Conservation (phyloP, 495 filamentous ascomycete species). For the Aspergillus sparsus region DNA sequence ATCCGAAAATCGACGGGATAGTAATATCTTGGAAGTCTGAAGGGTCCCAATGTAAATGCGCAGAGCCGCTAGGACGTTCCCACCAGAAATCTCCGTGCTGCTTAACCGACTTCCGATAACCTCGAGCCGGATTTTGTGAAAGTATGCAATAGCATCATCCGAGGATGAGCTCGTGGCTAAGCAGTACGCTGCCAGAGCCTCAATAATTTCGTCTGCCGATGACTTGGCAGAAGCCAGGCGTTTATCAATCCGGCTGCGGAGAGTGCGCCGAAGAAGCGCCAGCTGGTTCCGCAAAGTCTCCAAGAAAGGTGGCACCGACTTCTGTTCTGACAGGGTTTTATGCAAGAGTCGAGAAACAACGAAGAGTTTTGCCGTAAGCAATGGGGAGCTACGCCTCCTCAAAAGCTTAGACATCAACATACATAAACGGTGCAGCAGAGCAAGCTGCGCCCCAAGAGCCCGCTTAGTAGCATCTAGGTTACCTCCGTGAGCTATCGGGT, state of each 20-base stretch:
- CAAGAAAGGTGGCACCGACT: conserved; percentile 53
- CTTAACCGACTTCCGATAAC: conserved; percentile 62
- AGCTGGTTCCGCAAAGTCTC: conserved; percentile 65
- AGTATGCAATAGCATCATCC: conserved; percentile 77
- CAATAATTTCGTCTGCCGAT: conserved; percentile 58
- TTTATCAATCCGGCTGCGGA: conserved; percentile 68
- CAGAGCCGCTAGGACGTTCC: conserved; percentile 62
- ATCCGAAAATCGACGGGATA: conserved; percentile 71
- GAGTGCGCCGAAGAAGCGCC: conserved; percentile 56
- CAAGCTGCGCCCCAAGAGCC: conserved; percentile 60
- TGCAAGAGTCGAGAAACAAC: conserved; percentile 72
- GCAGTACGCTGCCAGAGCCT: conserved; percentile 78
- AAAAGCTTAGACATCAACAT: conserved; percentile 58
- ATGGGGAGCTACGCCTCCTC: conserved; percentile 54
- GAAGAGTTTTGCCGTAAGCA: conserved; percentile 77
- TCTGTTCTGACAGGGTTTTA: conserved; percentile 62
- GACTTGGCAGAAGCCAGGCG: conserved; percentile 56
- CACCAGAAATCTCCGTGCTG: conserved; percentile 31
- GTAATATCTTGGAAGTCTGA: conserved; percentile 69
- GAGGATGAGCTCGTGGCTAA: conserved; percentile 80
- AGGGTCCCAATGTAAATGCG: conserved; percentile 76
- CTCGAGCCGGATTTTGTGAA: conserved; percentile 71
- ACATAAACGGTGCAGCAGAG: conserved; percentile 62
- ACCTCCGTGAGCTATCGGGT: conserved; percentile 38
- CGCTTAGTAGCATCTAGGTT: conserved; percentile 53